A percentile compares a stretch with the other conserved stretches of the same genome.
Conservation (phyloP, 495 filamentous ascomycete genomes). For the Sabuloglossum arenarium region DNA sequence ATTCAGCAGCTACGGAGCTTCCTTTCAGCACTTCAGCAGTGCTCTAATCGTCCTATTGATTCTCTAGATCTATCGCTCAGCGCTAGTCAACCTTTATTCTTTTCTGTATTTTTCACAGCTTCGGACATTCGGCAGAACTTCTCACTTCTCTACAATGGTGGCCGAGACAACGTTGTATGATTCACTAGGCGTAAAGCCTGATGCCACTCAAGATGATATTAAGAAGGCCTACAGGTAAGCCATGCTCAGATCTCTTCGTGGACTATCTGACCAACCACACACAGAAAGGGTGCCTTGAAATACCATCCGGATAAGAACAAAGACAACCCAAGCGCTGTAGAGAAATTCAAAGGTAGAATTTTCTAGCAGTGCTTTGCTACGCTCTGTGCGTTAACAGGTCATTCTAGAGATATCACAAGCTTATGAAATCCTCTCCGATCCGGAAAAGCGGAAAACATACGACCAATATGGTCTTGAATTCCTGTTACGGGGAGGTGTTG, state of each 20-base stretch:
- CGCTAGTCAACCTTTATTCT: background rate
- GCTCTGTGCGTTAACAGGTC: background rate
- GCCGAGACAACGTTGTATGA: constrained; percentile 79
- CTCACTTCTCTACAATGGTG: constrained; percentile 37
- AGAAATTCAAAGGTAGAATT: constrained; percentile 44
- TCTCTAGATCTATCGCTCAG: no score
- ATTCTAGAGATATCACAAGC: constrained; percentile 66
- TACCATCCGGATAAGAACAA: constrained; percentile 96
- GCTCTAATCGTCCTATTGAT: background rate
- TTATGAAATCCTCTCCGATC: constrained; percentile 93
- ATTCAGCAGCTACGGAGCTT: background rate
- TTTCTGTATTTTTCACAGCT: background rate
- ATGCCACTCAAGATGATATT: constrained; percentile 77
- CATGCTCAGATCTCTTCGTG: background rate
- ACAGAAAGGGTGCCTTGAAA: constrained; percentile 73
- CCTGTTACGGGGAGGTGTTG: constrained; percentile 60
- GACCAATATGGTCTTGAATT: constrained; percentile 91
- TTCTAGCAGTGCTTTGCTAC: background rate
- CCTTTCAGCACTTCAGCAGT: background rate
- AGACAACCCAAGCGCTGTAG: constrained; percentile 58
- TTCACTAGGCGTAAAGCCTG: constrained; percentile 48
- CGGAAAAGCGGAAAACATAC: constrained; percentile 90
- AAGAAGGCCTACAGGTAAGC: constrained; percentile 86
- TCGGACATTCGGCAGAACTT: background rate
- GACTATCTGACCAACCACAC: constrained; percentile 11